Conservation (phyloP, 176 grass and related monocot genomes). For the Carex parvula region DNA sequence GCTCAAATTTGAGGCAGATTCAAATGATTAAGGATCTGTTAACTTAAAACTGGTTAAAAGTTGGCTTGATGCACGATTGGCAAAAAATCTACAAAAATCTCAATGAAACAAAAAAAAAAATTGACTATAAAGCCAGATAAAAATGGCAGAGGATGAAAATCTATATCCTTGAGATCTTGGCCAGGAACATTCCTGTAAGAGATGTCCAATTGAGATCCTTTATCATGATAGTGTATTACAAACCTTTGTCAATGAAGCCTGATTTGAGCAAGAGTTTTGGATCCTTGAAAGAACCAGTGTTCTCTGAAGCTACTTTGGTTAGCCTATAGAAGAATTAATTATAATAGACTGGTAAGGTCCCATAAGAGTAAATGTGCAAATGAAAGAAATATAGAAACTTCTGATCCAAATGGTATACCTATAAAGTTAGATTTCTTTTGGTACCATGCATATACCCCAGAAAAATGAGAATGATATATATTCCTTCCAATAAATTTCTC, state of each 20-base stretch:
- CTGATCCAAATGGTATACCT: too few species aligned
- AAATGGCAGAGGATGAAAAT: not conserved
- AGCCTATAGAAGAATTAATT: constrained; percentile 37
- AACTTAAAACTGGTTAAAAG: not conserved
- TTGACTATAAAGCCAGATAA: not conserved
- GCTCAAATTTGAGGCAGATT: not conserved
- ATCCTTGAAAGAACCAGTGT: constrained; percentile 66
- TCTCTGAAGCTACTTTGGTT: constrained; percentile 63
- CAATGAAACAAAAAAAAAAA: not conserved
- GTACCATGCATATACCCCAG: not conserved
- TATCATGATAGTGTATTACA: not conserved
- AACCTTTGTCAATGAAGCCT: constrained; percentile 46
- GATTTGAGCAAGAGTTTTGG: constrained; percentile 37
- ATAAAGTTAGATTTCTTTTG: too few species aligned
- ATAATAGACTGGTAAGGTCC: not conserved
- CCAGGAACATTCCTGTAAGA: not conserved
- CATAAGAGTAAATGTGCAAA: not conserved
- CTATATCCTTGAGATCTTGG: not conserved
- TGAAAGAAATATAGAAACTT: not conserved
- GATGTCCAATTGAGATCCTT: not conserved
- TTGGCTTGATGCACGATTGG: not conserved
- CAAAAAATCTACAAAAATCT: not conserved
- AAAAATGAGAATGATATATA: not conserved
- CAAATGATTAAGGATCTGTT: not conserved
- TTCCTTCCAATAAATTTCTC: not conserved